Conservation (phyloP, 2,329 filamentous ascomycete genomes). For the Fusarium abutilonis region DNA sequence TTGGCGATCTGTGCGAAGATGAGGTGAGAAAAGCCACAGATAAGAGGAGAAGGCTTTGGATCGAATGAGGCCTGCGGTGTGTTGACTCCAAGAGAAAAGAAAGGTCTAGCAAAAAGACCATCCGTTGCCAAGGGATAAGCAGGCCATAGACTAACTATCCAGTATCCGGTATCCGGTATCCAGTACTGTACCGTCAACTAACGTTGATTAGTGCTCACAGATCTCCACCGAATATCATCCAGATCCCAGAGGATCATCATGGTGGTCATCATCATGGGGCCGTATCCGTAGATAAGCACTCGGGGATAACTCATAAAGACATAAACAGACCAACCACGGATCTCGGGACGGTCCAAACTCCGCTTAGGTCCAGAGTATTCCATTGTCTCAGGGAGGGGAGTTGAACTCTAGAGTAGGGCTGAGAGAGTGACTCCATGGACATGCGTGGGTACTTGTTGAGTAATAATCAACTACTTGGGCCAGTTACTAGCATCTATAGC, state of each 20-base stretch:
- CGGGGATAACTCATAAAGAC: conserved; percentile 34
- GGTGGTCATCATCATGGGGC: background rate
- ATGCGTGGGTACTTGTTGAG: background rate
- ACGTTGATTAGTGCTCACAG: conserved; percentile 28
- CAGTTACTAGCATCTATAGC: too few relatives aligned
- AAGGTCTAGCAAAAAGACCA: too few relatives aligned
- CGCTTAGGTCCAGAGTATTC: conserved; percentile 30
- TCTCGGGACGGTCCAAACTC: conserved; percentile 40
- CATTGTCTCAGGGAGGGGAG: background rate
- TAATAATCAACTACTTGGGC: background rate
- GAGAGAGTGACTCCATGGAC: background rate
- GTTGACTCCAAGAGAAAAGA: background rate
- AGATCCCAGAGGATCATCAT: background rate
- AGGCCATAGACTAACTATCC: too few relatives aligned
- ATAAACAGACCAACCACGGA: conserved; percentile 31
- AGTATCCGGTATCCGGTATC: too few relatives aligned
- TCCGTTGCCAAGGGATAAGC: too few relatives aligned
- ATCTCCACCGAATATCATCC: background rate
- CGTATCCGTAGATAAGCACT: conserved; percentile 5
- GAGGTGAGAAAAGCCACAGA: background rate
- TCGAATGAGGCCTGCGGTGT: background rate
- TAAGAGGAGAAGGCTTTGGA: background rate
- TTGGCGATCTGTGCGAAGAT: conserved; percentile 7
- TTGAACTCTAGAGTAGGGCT: background rate
- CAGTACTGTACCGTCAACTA: background rate